Percentiles rank a stretch among this genome's conserved stretches.
phyloP scores from a whole-genome alignment of 2,329 filamentous ascomycete genomes.

The Ophiognomonia clavigignenti-juglandacearum region DNA sequence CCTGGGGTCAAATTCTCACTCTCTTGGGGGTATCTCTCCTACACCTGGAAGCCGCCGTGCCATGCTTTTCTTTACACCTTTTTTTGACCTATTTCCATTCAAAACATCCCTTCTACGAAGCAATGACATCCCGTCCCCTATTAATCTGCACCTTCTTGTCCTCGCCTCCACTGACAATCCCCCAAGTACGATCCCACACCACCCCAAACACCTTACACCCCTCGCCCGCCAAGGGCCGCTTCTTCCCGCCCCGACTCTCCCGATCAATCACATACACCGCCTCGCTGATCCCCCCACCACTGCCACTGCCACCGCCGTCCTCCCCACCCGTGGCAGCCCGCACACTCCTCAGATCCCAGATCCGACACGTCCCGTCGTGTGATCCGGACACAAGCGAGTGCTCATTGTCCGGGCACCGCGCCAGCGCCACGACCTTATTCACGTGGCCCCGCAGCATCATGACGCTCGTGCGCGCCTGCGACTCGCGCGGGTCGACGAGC shows the following conservation, averaged over 20 bases:
- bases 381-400: constrained; percentile 86
- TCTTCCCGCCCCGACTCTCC: constrained; percentile 63
- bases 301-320: constrained; percentile 52
- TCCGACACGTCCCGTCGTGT: constrained; percentile 85
- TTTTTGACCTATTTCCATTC: too few relatives aligned
- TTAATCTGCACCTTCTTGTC: constrained; percentile 96
- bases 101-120: constrained; percentile 26
- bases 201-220: constrained; percentile 89
- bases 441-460: constrained; percentile 90
- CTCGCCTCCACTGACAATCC: constrained; percentile 87
- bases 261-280: constrained; percentile 70
- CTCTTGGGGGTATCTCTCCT: constrained; percentile 20
- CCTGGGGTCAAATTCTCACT: constrained; percentile 7
- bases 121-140: constrained; percentile 51
- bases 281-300: constrained; percentile 63
- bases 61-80: background rate
- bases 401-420: constrained; percentile 56
- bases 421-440: constrained; percentile 59
- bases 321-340: constrained; percentile 55
- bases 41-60: background rate
- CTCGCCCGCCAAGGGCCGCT: constrained; percentile 66
- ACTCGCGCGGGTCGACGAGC: constrained; percentile 83
- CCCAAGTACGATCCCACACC: constrained; percentile 78
- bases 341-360: constrained; percentile 85
- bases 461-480: constrained; percentile 69